These are phyloP conservation scores for Penicillium antarcticum DNA, from an alignment of 495 filamentous ascomycete genomes.

Conservation along the genomic window DNA sequence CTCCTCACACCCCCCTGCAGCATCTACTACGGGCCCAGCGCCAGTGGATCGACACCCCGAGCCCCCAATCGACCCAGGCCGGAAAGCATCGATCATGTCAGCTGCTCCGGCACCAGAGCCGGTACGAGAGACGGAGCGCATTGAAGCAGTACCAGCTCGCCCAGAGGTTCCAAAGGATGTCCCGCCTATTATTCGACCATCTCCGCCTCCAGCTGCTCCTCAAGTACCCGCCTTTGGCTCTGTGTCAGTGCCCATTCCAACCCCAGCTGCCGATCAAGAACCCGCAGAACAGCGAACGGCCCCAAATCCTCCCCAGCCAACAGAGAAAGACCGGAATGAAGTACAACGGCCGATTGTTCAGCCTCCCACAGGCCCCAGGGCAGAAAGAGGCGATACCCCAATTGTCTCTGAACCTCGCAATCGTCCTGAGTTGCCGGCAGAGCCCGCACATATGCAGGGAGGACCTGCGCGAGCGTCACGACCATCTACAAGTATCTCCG, in stretches of 20 bases:
- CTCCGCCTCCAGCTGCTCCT: constrained; percentile 75
- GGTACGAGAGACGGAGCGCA: constrained; percentile 41
- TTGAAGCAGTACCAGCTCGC: constrained; percentile 34
- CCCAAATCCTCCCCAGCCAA: constrained; percentile 30
- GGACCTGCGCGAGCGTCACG: constrained; percentile 11
- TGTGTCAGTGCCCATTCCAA: constrained; percentile 31
- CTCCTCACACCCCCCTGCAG: constrained; percentile 16
- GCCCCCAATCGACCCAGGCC: constrained; percentile 24
- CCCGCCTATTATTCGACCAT: constrained; percentile 33
- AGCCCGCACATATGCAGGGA: constrained; percentile 11
- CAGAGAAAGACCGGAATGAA: constrained; percentile 27
- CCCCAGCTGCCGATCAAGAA: constrained; percentile 27
- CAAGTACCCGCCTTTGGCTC: constrained; percentile 82
- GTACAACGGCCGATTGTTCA: constrained; percentile 20
- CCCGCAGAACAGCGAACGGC: constrained; percentile 38
- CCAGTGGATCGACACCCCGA: constrained; percentile 21
- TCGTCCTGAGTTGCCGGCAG: constrained; percentile 22
- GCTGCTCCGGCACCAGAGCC: constrained; percentile 28
- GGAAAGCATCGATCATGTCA: constrained; percentile 34
- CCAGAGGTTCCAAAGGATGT: constrained; percentile 40
- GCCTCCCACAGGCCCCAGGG: constrained; percentile 42
- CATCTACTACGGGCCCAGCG: neutral
- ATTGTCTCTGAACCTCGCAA: constrained; percentile 17
- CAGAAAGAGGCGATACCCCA: constrained; percentile 27
- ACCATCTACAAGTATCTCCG: constrained; percentile 12